Conservation (phyloP, 805 yeast genomes). For the Hermanozyma aechmeae region DNA sequence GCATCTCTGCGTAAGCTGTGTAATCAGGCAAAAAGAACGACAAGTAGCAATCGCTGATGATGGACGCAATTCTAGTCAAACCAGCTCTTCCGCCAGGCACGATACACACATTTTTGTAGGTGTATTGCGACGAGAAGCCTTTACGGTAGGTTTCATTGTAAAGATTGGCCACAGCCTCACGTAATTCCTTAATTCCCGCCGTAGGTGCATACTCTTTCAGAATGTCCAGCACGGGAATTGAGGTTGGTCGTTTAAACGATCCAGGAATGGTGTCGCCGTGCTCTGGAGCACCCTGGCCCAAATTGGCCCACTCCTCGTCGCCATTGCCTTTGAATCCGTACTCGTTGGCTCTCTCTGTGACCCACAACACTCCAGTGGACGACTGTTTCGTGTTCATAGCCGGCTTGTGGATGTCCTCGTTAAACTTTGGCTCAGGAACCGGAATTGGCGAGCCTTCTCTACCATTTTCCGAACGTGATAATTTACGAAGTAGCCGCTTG, state of each 20-base stretch:
- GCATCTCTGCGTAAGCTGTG: slow-evolving; percentile 59
- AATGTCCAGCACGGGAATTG: slow-evolving; percentile 37
- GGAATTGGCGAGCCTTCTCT: slow-evolving; percentile 41
- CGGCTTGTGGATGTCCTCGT: slow-evolving; percentile 40
- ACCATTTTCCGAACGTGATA: slow-evolving; percentile 23
- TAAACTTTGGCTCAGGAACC: slow-evolving; percentile 36
- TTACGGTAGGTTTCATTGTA: slow-evolving; percentile 47
- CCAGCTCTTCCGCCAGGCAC: slow-evolving; percentile 64
- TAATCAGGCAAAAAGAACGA: slow-evolving; percentile 55
- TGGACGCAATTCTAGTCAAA: slow-evolving; percentile 51
- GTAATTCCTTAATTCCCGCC: slow-evolving; percentile 43
- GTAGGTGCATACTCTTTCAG: slow-evolving; percentile 53
- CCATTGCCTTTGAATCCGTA: slow-evolving; percentile 40
- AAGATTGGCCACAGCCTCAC: slow-evolving; percentile 50
- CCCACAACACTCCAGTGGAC: slow-evolving; percentile 58
- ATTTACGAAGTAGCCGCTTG: slow-evolving; percentile 16
- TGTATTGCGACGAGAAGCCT: slow-evolving; percentile 41
- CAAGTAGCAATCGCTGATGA: slow-evolving; percentile 48
- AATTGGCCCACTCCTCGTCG: slow-evolving; percentile 42
- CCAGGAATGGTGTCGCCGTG: slow-evolving; percentile 52
- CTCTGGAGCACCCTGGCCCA: slow-evolving; percentile 61
- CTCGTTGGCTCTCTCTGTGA: slow-evolving; percentile 50
- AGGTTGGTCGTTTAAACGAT: slow-evolving; percentile 43
- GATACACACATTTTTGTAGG: slow-evolving; percentile 51
- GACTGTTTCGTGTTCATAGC: slow-evolving; percentile 51